phyloP scores from a whole-genome alignment of 176 grass and related monocot species.

The Bolboschoenus planiculmis region DNA sequence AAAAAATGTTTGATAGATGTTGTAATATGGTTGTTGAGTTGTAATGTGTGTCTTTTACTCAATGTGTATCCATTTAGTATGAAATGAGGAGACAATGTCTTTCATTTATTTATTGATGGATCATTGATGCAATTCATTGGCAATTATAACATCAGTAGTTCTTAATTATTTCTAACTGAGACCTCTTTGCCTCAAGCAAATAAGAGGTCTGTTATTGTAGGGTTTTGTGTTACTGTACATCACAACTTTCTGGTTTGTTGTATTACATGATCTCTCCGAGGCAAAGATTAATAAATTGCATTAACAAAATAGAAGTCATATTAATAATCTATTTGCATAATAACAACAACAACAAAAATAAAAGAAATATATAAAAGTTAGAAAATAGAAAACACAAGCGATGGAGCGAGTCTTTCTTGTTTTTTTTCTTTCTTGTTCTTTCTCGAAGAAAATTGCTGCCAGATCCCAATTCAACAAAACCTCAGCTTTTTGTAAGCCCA shows the following conservation, averaged over 20 bases:
- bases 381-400: background rate
- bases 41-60: background rate
- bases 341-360: background rate
- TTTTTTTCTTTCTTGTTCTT: background rate
- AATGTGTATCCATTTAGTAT: constrained; percentile 11
- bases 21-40: background rate
- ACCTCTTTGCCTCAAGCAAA: background rate
- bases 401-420: background rate
- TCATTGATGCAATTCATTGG: background rate
- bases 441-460: background rate
- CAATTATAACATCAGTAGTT: background rate
- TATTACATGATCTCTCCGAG: no score
- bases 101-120: constrained; percentile 1
- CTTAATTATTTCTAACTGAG: background rate
- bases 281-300: no score
- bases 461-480: background rate
- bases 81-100: background rate
- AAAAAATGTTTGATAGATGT: background rate
- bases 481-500: background rate
- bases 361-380: no score
- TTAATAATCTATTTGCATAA: no score
- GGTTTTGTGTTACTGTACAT: no score
- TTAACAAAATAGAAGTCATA: no score
- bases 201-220: background rate
- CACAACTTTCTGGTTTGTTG: no score